Evolutionary conservation across 176 grass and related monocot genomes (phyloP).

Genomic region (bread wheat (Triticum aestivum)): DNA sequence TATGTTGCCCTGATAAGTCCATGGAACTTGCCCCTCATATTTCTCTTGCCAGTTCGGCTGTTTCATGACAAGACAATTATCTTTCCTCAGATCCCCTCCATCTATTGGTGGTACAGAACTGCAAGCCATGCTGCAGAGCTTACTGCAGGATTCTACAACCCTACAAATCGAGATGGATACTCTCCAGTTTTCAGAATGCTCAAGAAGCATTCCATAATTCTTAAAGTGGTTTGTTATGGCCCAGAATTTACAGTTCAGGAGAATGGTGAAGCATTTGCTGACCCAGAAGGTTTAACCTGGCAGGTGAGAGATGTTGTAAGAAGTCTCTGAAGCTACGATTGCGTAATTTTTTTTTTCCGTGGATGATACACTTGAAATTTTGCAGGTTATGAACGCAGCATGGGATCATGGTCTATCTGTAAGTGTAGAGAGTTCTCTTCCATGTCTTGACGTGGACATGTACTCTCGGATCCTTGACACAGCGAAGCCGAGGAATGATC

Average conservation of each 20-base stretch:
- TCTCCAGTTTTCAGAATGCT: slow-evolving; percentile 73
- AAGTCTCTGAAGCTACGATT: background rate
- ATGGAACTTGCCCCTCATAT: background rate
- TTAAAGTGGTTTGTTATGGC: slow-evolving; percentile 66
- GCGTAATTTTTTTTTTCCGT: background rate
- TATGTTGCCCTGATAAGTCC: slow-evolving; percentile 10
- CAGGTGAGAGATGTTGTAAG: slow-evolving; percentile 52
- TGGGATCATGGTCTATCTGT: slow-evolving; percentile 70
- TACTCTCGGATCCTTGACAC: slow-evolving; percentile 66
- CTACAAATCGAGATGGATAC: slow-evolving; percentile 86
- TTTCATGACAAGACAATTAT: slow-evolving; percentile 17
- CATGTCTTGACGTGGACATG: slow-evolving; percentile 46
- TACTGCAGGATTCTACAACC: slow-evolving; percentile 89
- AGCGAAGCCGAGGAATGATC: slow-evolving; percentile 71
- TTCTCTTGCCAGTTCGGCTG: background rate
- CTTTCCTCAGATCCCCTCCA: slow-evolving; percentile 69
- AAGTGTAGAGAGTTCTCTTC: slow-evolving; percentile 62
- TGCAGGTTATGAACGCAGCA: slow-evolving; percentile 70
- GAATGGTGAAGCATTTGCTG: slow-evolving; percentile 54
- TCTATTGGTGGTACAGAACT: slow-evolving; percentile 87
- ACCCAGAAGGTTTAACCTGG: slow-evolving; percentile 75
- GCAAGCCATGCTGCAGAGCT: slow-evolving; percentile 88
- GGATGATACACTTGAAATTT: slow-evolving; percentile 11
- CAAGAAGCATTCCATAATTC: slow-evolving; percentile 66
- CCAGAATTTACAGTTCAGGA: slow-evolving; percentile 41